phyloP scores from a whole-genome alignment of 2,329 filamentous ascomycete genomes.

The Botrytis tulipae region DNA sequence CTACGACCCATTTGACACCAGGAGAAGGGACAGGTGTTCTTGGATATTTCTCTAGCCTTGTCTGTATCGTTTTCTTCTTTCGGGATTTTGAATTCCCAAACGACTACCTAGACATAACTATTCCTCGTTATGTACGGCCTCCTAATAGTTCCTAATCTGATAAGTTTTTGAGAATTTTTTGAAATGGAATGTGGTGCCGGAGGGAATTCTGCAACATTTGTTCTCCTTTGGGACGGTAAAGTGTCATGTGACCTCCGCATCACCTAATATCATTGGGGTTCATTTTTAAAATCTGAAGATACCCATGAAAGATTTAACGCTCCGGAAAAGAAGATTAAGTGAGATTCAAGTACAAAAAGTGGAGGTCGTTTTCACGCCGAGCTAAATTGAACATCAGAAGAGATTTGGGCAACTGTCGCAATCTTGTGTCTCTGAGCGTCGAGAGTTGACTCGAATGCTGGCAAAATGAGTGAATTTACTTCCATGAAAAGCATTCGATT shows the following conservation, averaged over 20 bases:
- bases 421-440: not conserved
- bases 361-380: not conserved
- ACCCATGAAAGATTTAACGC: not conserved
- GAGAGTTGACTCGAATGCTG: not conserved
- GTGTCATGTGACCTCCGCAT: not conserved
- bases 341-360: not conserved
- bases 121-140: not conserved
- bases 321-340: not conserved
- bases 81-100: not conserved
- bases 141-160: not conserved
- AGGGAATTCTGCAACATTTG: not conserved
- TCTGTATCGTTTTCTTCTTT: not conserved
- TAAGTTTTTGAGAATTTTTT: not conserved
- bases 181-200: not conserved
- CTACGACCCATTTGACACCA: not conserved
- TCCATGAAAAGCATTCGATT: not conserved
- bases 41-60: not conserved
- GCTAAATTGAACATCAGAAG: not conserved
- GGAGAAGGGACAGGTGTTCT: constrained; percentile 1
- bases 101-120: not conserved
- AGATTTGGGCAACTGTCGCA: not conserved
- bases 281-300: not conserved
- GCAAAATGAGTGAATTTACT: not conserved
- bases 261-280: too few relatives aligned
- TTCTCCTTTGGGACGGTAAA: not conserved